These are phyloP conservation scores for Pythium sp. DNA, from an alignment of 352 stramenopile genomes.

Conservation along the genomic window DNA sequence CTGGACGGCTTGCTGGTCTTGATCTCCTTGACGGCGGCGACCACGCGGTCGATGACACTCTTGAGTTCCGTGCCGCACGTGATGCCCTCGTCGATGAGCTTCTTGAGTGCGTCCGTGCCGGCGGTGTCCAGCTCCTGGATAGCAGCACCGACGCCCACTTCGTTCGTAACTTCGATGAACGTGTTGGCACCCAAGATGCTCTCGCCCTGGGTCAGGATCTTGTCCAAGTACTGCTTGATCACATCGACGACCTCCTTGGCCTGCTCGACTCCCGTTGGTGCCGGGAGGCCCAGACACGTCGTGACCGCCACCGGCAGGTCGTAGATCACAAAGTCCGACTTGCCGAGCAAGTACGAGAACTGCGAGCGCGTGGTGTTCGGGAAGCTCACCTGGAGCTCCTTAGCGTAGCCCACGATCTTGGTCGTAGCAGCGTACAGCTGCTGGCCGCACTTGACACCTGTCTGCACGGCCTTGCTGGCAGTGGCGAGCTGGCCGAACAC, in stretches of 20 bases:
- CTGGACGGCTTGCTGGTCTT: conserved; percentile 34
- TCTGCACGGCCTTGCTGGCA: conserved; percentile 13
- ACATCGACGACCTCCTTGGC: conserved; percentile 16
- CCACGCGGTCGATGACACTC: not conserved
- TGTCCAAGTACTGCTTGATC: too few relatives aligned
- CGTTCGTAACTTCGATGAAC: conserved; percentile 33
- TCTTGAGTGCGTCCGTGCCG: conserved; percentile 16
- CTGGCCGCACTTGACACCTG: conserved; percentile 20
- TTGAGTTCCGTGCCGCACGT: conserved; percentile 39
- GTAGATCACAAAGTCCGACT: too few relatives aligned
- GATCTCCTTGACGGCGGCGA: conserved; percentile 27
- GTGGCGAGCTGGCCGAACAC: too few relatives aligned
- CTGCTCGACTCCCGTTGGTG: conserved; percentile 48
- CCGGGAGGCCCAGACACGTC: not conserved
- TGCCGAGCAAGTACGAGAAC: conserved; percentile 35
- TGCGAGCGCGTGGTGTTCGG: conserved; percentile 34
- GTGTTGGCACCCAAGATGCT: conserved; percentile 23
- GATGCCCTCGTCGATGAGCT: conserved; percentile 10
- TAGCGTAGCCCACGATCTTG: conserved; percentile 33
- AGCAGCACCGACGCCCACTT: not conserved
- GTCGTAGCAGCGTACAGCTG: not conserved
- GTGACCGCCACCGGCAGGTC: too few relatives aligned
- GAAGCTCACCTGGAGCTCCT: conserved; percentile 25
- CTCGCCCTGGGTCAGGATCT: conserved; percentile 34
- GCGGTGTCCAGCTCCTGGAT: not conserved